Base-by-base conservation (phyloP, 2,329 filamentous ascomycete genomes). In the Chaetomium sp. region DNA sequence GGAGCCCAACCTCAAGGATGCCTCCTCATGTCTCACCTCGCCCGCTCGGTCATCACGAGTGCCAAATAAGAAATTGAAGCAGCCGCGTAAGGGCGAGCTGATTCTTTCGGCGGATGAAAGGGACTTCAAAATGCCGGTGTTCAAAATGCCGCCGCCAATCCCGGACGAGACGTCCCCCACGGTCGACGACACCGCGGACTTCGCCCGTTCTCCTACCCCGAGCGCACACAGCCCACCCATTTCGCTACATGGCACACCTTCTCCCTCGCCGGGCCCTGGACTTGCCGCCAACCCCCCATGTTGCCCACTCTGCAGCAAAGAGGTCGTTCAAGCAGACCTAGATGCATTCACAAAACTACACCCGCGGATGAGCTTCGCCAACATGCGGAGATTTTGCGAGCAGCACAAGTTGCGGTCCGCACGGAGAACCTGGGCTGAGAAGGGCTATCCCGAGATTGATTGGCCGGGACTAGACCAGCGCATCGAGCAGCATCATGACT, bases 391-490 rank as follows among this genome's bases (percentile, higher is more conserved):
- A 14, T 89, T 90, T 68, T 90, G 87, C 68, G 74, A 76, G 44
- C 71, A 75, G 6, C 87, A 90, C 72, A 81, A 79, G 63, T 77
- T 74, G 56, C 71, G 73, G 35, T 73, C 79, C 2, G 86, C 85
- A 1, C 62, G 71, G 53, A 69, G 73, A 6, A 68, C 68, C 3
- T 82, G 79, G 72, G 65, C 60, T 8, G 67, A 75, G 11, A 78
- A 74, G 44, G 78, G 80, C 0, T 94, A 92, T 67, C 90, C 90
- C 0, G 68, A 71, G 0, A 86, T 95, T 51, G 72, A 89, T 56
- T 95, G 89, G 89, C 68, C 71, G 1, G 65, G 61, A 0, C 75
- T 95, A 32, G 76, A 82, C 14, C 58, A 66, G 4, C 81, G 89
- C 6, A 79, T 91, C 35, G 67, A 72, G 4, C 65, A 70, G 5